These are phyloP conservation scores for Penicillium capsulatum DNA, from an alignment of 2,329 filamentous ascomycete species.

Conservation along the genomic window DNA sequence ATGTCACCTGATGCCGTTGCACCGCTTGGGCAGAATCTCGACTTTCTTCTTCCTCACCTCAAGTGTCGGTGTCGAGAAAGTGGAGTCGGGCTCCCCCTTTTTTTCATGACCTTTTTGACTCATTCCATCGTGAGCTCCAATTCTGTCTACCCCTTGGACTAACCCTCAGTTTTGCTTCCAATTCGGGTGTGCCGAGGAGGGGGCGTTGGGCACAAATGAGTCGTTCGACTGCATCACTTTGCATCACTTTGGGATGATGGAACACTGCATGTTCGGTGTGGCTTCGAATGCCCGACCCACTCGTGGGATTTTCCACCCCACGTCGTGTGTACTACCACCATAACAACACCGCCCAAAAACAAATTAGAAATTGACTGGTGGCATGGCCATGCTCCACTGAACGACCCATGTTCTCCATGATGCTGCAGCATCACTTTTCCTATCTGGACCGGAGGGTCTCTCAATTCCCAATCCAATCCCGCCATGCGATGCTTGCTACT, in stretches of 20 bases:
- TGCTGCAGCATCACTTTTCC: slow-evolving; percentile 22
- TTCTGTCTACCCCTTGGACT: slow-evolving; percentile 22
- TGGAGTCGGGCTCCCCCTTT: slow-evolving; percentile 17
- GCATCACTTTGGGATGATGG: slow-evolving; percentile 4
- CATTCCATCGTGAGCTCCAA: slow-evolving; percentile 6
- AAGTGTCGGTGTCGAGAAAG: slow-evolving; percentile 26
- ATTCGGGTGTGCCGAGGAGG: slow-evolving; percentile 25
- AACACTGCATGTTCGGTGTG: slow-evolving; percentile 14
- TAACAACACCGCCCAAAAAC: slow-evolving; percentile 11
- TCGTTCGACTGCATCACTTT: slow-evolving; percentile 20
- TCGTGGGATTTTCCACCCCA: not conserved
- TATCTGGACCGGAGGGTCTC: slow-evolving; percentile 18
- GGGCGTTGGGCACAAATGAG: slow-evolving; percentile 29
- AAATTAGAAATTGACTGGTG: slow-evolving; percentile 19
- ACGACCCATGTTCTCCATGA: slow-evolving; percentile 24
- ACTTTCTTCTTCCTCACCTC: slow-evolving; percentile 7
- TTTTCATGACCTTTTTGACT: slow-evolving; percentile 1
- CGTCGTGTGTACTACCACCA: slow-evolving; percentile 7
- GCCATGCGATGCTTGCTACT: slow-evolving; percentile 25
- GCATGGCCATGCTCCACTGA: slow-evolving; percentile 26
- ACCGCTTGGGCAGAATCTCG: slow-evolving; percentile 4
- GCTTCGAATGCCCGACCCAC: slow-evolving; percentile 1
- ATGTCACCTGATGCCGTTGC: slow-evolving; percentile 12
- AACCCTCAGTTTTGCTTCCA: too few relatives aligned
- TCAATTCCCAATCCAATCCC: slow-evolving; percentile 20